Conservation (phyloP, 106 monocot species). For the Cymbidium sinense region DNA sequence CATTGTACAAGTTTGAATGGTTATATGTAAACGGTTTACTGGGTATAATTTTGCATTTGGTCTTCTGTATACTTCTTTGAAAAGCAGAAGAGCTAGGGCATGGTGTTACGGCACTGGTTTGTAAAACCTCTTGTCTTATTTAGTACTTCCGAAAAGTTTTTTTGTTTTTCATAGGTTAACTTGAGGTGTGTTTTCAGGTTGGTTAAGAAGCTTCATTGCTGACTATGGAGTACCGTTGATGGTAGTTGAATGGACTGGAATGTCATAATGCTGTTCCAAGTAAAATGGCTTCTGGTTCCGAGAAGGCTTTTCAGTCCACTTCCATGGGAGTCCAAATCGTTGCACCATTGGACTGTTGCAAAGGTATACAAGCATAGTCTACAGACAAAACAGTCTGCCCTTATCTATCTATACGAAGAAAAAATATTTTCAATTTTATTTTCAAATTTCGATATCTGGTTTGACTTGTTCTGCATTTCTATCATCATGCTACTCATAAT, state of each 20-base stretch:
- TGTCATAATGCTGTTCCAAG: slow-evolving; percentile 72
- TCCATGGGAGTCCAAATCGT: slow-evolving; percentile 74
- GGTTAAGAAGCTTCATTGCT: slow-evolving; percentile 79
- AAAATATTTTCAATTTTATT: no score
- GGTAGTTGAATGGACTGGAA: slow-evolving; percentile 81
- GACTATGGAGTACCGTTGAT: slow-evolving; percentile 95
- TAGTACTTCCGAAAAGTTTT: neutral
- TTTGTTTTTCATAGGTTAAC: neutral
- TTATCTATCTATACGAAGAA: neutral
- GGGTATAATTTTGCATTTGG: slow-evolving; percentile 68
- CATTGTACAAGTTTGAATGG: slow-evolving; percentile 76
- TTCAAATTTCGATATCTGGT: no score
- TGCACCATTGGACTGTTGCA: slow-evolving; percentile 76
- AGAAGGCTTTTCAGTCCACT: slow-evolving; percentile 82
- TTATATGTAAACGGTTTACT: slow-evolving; percentile 79
- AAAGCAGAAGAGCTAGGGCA: slow-evolving; percentile 71
- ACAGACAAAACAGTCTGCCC: neutral
- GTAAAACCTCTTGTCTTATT: slow-evolving; percentile 1
- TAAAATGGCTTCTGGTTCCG: slow-evolving; percentile 68
- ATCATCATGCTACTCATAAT: no score
- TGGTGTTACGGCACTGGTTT: slow-evolving; percentile 90
- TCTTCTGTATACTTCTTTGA: slow-evolving; percentile 67
- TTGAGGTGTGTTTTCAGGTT: slow-evolving; percentile 33
- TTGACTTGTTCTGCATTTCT: no score
- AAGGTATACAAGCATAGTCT: slow-evolving; percentile 34